phyloP scores from a whole-genome alignment of 352 stramenopile genomes.

The Halophytophthora polymorphica region DNA sequence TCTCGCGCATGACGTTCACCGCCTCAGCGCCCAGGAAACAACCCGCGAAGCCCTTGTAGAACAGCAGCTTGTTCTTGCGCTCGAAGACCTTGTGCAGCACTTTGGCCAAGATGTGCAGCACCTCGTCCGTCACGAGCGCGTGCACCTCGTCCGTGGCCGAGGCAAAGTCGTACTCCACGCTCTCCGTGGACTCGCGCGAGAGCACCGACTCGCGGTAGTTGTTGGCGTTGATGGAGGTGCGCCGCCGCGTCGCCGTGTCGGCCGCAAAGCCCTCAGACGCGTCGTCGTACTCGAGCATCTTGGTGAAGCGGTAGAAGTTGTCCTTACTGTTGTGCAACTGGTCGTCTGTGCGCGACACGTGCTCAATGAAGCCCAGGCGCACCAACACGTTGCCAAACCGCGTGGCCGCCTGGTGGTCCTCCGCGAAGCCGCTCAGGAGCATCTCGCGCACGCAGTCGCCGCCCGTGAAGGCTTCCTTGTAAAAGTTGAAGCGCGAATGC shows the following conservation, averaged over 20 bases:
- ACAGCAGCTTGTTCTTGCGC: conserved; percentile 86
- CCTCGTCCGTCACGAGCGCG: conserved; percentile 79
- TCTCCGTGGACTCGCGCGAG: conserved; percentile 48
- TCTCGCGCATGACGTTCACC: conserved; percentile 79
- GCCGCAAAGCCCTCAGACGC: conserved; percentile 23
- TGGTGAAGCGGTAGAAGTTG: conserved; percentile 85
- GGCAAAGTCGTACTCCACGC: conserved; percentile 73
- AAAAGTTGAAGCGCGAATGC: conserved; percentile 83
- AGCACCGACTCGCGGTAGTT: conserved; percentile 78
- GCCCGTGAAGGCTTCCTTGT: conserved; percentile 84
- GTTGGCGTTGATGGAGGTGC: conserved; percentile 55
- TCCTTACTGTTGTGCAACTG: conserved; percentile 82
- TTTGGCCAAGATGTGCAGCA: conserved; percentile 52
- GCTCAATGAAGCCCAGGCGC: conserved; percentile 79
- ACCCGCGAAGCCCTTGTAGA: conserved; percentile 81
- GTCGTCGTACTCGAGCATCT: conserved; percentile 58
- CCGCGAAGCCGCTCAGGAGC: conserved; percentile 69
- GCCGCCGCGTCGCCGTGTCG: conserved; percentile 27
- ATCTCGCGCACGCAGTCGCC: conserved; percentile 72
- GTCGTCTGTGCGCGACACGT: conserved; percentile 72
- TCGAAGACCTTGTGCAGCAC: conserved; percentile 83
- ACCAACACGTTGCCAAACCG: conserved; percentile 79
- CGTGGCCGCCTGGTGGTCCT: conserved; percentile 67
- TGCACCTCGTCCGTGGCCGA: conserved; percentile 76
- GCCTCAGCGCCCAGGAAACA: conserved; percentile 84